Evolutionary conservation across 2,329 filamentous ascomycete species (phyloP).

Genomic region (Alternaria metachromatica): DNA sequence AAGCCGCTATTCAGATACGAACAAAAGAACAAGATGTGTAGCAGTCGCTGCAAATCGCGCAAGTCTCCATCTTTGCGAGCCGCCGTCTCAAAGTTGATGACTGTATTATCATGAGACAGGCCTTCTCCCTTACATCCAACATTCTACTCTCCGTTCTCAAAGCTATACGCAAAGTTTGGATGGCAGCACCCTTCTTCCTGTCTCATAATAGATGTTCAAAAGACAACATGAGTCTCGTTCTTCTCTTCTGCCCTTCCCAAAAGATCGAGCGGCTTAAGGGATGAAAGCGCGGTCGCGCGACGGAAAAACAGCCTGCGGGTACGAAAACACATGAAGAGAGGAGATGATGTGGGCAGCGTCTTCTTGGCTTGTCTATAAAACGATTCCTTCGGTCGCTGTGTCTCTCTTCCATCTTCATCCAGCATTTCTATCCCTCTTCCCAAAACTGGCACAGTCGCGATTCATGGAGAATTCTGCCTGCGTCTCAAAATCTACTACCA

Average conservation of each 20-base stretch:
- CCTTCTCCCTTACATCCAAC: not conserved
- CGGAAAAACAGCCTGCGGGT: not conserved
- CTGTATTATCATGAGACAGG: no score
- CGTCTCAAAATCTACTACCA: not conserved
- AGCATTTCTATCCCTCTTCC: not conserved
- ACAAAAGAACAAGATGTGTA: fast-evolving
- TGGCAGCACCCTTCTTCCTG: not conserved
- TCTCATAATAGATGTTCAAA: not conserved
- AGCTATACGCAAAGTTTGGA: fast-evolving
- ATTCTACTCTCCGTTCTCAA: not conserved
- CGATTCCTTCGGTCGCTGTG: fast-evolving
- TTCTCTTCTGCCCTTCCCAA: no score
- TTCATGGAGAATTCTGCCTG: no score
- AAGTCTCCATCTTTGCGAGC: not conserved
- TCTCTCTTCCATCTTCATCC: not conserved
- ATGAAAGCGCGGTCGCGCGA: not conserved
- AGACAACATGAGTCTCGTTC: no score
- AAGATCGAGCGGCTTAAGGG: no score
- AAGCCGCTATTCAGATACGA: fast-evolving
- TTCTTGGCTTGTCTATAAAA: not conserved
- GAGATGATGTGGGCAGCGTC: not conserved
- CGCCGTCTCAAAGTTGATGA: no score
- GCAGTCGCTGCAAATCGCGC: not conserved
- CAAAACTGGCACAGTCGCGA: no score
- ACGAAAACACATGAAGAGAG: not conserved